phyloP scores from a whole-genome alignment of 345 rosid genomes.

The Microcos paniculata region DNA sequence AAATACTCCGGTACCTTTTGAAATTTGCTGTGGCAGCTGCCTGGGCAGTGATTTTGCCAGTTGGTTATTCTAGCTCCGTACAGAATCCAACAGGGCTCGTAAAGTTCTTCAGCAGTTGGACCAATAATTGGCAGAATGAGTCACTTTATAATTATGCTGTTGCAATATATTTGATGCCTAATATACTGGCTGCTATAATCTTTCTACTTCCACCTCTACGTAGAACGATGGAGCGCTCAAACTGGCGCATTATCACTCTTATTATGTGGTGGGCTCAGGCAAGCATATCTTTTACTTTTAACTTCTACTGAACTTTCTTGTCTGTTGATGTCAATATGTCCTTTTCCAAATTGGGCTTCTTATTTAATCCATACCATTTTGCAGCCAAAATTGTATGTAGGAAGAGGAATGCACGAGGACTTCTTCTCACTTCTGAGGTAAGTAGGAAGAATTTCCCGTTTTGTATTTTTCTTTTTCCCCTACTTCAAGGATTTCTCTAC shows the following conservation, averaged over 20 bases:
- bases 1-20: conserved; percentile 73
- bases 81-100: conserved; percentile 75
- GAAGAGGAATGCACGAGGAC: conserved; percentile 98
- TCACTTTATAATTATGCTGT: conserved; percentile 70
- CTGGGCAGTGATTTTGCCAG: conserved; percentile 84
- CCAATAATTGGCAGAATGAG: conserved; percentile 55
- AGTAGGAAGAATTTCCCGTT: conserved; percentile 25
- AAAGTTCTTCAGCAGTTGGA: conserved; percentile 66
- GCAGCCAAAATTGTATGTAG: conserved; percentile 92
- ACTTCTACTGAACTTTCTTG: conserved; percentile 5
- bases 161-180: conserved; percentile 81
- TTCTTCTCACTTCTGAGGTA: conserved; percentile 87
- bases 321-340: neutral
- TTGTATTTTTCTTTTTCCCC: conserved; percentile 1
- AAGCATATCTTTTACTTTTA: conserved; percentile 30
- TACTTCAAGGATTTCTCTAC: neutral
- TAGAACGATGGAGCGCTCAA: conserved; percentile 84
- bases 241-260: conserved; percentile 65
- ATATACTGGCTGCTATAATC: conserved; percentile 61
- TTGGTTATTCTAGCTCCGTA: conserved; percentile 71
- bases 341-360: conserved; percentile 7
- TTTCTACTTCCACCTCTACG: conserved; percentile 79
- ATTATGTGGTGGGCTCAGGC: conserved; percentile 99
- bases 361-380: conserved; percentile 9
- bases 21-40: conserved; percentile 75